Base-by-base conservation (phyloP, 108 stramenopile genomes). In the Skeletonema tropicum region DNA sequence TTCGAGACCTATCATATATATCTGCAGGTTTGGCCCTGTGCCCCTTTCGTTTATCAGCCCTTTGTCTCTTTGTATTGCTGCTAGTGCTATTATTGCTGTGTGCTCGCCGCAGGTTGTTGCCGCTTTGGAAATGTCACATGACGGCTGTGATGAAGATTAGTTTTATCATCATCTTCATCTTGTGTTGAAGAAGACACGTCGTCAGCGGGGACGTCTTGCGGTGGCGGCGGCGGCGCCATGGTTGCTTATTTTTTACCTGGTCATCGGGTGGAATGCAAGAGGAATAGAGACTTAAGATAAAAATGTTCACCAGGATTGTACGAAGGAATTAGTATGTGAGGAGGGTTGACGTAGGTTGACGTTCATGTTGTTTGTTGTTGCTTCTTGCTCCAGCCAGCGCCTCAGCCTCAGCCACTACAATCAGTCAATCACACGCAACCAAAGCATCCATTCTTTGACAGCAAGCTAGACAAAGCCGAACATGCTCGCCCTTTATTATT, bases 41-140 rank as follows among this genome's bases (percentile, higher is more conserved):
- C 14, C 73, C 73, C 46, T 58, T 74, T 13, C 71, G 61, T 30
- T 66, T 62, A 2, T 45, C 49, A 12, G 36, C 19, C 13, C 30
- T 36, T 19, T 62, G 62, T 11, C 58, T 26, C 3, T 45, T 23
- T 42, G 15, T 5, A 7, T 14, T 48, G 3, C 7, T 17, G 21
- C 26, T 23, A 6, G 48, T 25, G 10, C 10, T 45, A 6, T 48
- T 45, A 6, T 66, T 25, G 8, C 11, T 29, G 11, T 45, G 15
- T 45, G 42, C 4, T 45, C 42, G 42, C 15, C 15, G 4, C 15
- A 5, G 42, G 3, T 3, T 3, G 3, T 45, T 3, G 15, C 15
- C 3, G 1, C 42, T n/a, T 45, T 45, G n/a, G 3, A 4, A 15
- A 45, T n/a, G 15, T n/a, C 15, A 45, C 42, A 15, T n/a, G 42